Percentiles rank a stretch among this genome's conserved stretches.
Evolutionary conservation across 2,329 filamentous ascomycete genomes (phyloP).

Genomic region (Daldinia eschscholtzii): DNA sequence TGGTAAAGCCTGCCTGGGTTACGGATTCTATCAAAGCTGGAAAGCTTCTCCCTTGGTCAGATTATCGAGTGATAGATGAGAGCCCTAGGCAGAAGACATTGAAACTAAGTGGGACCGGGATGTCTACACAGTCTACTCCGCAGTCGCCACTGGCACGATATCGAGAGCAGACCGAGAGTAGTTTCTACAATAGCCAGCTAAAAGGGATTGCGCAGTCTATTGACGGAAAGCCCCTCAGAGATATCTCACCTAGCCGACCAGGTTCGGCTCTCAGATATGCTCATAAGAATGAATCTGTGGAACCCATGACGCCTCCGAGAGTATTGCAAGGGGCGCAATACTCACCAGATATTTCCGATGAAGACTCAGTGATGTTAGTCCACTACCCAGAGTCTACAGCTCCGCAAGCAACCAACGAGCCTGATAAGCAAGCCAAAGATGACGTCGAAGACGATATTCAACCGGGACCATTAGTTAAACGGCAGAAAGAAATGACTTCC

Average conservation of each 20-base stretch:
- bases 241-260: slow-evolving; percentile 38
- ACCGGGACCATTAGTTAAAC: slow-evolving; percentile 28
- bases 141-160: slow-evolving; percentile 70
- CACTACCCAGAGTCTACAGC: slow-evolving; percentile 20
- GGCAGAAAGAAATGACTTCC: slow-evolving; percentile 71
- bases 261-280: slow-evolving; percentile 4
- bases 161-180: slow-evolving; percentile 81
- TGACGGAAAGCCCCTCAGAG: slow-evolving; percentile 35
- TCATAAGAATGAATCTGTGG: background rate
- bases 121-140: slow-evolving; percentile 75
- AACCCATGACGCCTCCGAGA: slow-evolving; percentile 1
- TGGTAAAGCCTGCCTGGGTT: slow-evolving; percentile 96
- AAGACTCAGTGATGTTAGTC: slow-evolving; percentile 29
- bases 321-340: slow-evolving; percentile 5
- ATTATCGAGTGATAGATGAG: slow-evolving; percentile 87
- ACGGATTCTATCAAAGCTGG: slow-evolving; percentile 88
- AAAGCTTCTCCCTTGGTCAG: slow-evolving; percentile 84
- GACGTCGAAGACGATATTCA: slow-evolving; percentile 22
- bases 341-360: slow-evolving; percentile 13
- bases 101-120: slow-evolving; percentile 68
- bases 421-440: slow-evolving; percentile 6
- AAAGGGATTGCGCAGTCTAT: slow-evolving; percentile 53
- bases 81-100: slow-evolving; percentile 85
- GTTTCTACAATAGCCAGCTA: slow-evolving; percentile 85
- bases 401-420: background rate